These are phyloP conservation scores for Vigna nakashimae DNA, from an alignment of 306 rosid genomes.

Conservation along the genomic window DNA sequence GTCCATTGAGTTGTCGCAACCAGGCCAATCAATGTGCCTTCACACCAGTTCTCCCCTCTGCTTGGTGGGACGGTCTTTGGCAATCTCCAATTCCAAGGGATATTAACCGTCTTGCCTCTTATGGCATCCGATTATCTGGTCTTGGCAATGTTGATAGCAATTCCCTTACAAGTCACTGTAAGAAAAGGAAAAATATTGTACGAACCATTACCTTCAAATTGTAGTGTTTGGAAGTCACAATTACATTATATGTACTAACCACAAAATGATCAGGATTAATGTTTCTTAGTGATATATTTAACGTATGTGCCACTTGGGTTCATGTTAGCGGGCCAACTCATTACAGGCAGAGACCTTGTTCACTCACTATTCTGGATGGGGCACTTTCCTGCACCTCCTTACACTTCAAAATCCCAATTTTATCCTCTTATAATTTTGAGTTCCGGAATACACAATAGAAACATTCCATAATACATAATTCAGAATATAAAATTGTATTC, in stretches of 20 bases:
- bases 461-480: too few relatives aligned
- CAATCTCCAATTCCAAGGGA: conserved; percentile 92
- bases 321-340: too few relatives aligned
- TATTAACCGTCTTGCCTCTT: conserved; percentile 63
- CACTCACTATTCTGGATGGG: too few relatives aligned
- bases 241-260: conserved; percentile 35
- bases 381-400: too few relatives aligned
- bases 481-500: too few relatives aligned
- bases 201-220: conserved; percentile 67
- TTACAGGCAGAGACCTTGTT: too few relatives aligned
- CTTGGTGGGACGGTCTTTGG: conserved; percentile 95
- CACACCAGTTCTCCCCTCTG: conserved; percentile 91
- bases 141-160: conserved; percentile 66
- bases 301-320: not conserved
- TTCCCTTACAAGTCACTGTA: conserved; percentile 68
- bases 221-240: conserved; percentile 48
- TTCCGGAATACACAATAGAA: too few relatives aligned
- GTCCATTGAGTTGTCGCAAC: conserved; percentile 74
- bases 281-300: not conserved
- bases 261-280: not conserved
- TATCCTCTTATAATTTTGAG: too few relatives aligned
- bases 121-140: conserved; percentile 67
- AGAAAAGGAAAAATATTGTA: conserved; percentile 61
- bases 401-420: too few relatives aligned
- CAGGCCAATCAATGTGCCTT: conserved; percentile 81